phyloP scores from a whole-genome alignment of 139 green algal species.

The Chlamydomonas schloesseri region DNA sequence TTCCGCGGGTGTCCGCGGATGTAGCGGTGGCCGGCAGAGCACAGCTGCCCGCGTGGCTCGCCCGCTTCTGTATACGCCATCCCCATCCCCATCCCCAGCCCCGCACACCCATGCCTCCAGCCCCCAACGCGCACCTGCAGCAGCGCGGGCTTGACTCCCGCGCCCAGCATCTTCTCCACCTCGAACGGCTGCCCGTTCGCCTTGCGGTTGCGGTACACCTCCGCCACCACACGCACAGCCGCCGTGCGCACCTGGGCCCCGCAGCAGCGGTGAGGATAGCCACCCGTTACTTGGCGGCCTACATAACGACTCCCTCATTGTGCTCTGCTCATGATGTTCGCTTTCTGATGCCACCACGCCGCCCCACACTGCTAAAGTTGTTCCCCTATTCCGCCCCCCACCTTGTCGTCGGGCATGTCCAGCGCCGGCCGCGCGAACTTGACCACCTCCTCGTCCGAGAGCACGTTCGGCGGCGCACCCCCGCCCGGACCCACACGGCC shows the following conservation, averaged over 20 bases:
- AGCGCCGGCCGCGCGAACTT: slow-evolving; percentile 31
- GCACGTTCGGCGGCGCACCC: neutral
- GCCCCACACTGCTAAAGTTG: too few species aligned
- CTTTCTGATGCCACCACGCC: too few species aligned
- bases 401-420: slow-evolving; percentile 41
- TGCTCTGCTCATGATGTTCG: too few species aligned
- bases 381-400: too few species aligned
- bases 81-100: neutral
- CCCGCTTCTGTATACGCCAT: too few species aligned
- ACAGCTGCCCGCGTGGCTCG: too few species aligned
- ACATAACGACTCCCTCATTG: too few species aligned
- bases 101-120: too few species aligned
- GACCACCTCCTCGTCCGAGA: slow-evolving; percentile 10
- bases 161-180: slow-evolving; percentile 33
- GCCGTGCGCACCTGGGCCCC: slow-evolving; percentile 12
- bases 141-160: slow-evolving; percentile 38
- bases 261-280: too few species aligned
- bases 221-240: slow-evolving; percentile 24
- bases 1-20: too few species aligned
- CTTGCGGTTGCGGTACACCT: slow-evolving; percentile 36
- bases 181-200: slow-evolving; percentile 6
- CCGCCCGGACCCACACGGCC: neutral
- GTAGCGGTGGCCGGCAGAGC: too few species aligned
- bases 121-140: slow-evolving; percentile 2
- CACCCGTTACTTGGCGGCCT: too few species aligned